Evolutionary conservation across 305 asterid genomes (phyloP).

Genomic region (Ilex paraguariensis): DNA sequence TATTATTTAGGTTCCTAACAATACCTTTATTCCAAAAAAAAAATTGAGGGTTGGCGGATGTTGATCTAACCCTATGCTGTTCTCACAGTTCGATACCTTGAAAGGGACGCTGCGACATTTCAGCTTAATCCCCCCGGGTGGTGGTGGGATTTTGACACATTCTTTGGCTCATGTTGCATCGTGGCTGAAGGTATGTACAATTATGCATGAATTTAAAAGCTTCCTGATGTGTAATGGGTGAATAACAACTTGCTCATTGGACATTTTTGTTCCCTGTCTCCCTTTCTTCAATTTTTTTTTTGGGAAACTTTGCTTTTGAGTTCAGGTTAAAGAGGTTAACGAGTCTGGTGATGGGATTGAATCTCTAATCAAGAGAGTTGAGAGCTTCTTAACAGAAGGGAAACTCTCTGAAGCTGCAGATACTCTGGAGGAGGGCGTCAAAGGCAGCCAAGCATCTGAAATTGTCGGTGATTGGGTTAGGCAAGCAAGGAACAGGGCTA

Average conservation of each 20-base stretch:
- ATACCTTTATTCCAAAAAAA: neutral
- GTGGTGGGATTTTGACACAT: constrained; percentile 89
- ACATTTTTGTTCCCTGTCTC: neutral
- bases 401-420: constrained; percentile 84
- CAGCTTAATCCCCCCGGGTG: constrained; percentile 75
- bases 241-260: constrained; percentile 8
- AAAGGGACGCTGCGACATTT: constrained; percentile 79
- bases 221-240: neutral
- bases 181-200: constrained; percentile 56
- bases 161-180: constrained; percentile 81
- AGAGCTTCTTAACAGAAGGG: constrained; percentile 68
- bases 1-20: neutral
- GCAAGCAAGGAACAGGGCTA: constrained; percentile 72
- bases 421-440: constrained; percentile 68
- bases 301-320: neutral
- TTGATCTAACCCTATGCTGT: neutral
- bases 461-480: constrained; percentile 66
- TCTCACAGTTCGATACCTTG: constrained; percentile 68
- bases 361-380: constrained; percentile 74
- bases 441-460: constrained; percentile 77
- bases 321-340: constrained; percentile 68
- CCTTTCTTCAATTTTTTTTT: neutral
- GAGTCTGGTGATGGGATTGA: constrained; percentile 80
- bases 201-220: no score
- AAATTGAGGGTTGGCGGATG: neutral